Conservation (phyloP, 1,284 basidiomycete genomes). For the Puccinia triticina region DNA sequence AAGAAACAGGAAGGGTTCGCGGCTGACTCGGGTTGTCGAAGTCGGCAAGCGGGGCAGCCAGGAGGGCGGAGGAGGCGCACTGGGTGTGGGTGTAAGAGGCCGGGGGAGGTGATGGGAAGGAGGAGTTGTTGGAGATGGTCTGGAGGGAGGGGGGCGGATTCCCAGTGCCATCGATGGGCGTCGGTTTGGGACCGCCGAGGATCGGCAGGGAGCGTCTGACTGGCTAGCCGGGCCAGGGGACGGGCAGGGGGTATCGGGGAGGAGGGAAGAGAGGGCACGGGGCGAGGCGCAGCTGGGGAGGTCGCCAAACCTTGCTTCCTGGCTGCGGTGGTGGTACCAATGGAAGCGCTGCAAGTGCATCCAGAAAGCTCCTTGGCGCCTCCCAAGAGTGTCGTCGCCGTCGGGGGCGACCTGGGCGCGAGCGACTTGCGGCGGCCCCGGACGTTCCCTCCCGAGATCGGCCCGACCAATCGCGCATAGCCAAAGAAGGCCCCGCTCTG, state of each 20-base stretch:
- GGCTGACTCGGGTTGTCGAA: too few relatives aligned
- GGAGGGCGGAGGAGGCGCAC: too few relatives aligned
- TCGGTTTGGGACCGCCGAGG: not conserved
- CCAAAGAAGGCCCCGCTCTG: constrained; percentile 53
- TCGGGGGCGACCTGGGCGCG: too few relatives aligned
- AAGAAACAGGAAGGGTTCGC: not conserved
- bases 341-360: constrained; percentile 11
- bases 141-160: not conserved
- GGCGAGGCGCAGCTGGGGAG: not conserved
- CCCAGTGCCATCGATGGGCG: not conserved
- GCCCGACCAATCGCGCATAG: constrained; percentile 40
- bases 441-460: constrained; percentile 8
- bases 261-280: not conserved
- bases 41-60: too few relatives aligned
- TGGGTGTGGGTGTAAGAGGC: too few relatives aligned
- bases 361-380: not conserved
- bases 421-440: too few relatives aligned
- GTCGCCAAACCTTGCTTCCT: not conserved
- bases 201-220: constrained; percentile 14
- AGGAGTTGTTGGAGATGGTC: not conserved
- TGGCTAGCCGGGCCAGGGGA: not conserved
- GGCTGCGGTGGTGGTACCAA: not conserved
- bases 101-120: not conserved
- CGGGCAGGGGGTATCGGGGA: not conserved
- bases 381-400: too few relatives aligned